Evolutionary conservation across 176 grass and related monocot genomes (phyloP).

Genomic region (Paspalum vaginatum): DNA sequence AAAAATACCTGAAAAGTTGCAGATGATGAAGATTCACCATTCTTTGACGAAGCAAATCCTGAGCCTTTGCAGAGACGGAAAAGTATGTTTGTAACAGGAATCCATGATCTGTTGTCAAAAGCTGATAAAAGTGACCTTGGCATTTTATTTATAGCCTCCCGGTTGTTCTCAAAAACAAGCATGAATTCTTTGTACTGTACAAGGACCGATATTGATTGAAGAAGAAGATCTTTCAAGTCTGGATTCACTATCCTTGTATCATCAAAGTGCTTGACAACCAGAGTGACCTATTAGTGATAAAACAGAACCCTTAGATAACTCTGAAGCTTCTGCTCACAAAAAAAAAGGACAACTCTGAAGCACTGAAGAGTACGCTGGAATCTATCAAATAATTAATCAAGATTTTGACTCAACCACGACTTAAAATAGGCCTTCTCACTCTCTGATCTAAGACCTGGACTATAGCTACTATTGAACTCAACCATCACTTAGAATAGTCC

Average conservation of each 20-base stretch:
- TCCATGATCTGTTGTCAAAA: constrained; percentile 93
- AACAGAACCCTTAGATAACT: constrained; percentile 34
- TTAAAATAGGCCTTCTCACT: neutral
- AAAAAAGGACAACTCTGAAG: constrained; percentile 15
- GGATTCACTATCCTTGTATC: constrained; percentile 75
- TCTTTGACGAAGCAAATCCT: constrained; percentile 78
- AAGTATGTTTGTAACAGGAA: constrained; percentile 83
- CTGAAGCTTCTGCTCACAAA: too few species aligned
- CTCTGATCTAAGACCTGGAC: neutral
- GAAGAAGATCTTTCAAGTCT: constrained; percentile 80
- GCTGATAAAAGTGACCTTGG: constrained; percentile 70
- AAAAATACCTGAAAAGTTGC: constrained; percentile 71
- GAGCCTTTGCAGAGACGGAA: constrained; percentile 75
- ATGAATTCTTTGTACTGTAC: constrained; percentile 86
- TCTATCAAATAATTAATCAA: neutral
- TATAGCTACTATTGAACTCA: neutral
- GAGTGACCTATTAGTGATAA: constrained; percentile 61
- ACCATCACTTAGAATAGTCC: neutral
- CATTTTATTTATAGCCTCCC: constrained; percentile 72
- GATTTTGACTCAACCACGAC: neutral
- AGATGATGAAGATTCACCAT: constrained; percentile 70
- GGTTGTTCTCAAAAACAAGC: constrained; percentile 83
- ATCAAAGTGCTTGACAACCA: constrained; percentile 86
- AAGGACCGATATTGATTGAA: constrained; percentile 83
- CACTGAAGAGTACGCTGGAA: constrained; percentile 16